These are phyloP conservation scores for Bondarzewia mesenterica DNA, from an alignment of 1,284 basidiomycete species.

Conservation along the genomic window DNA sequence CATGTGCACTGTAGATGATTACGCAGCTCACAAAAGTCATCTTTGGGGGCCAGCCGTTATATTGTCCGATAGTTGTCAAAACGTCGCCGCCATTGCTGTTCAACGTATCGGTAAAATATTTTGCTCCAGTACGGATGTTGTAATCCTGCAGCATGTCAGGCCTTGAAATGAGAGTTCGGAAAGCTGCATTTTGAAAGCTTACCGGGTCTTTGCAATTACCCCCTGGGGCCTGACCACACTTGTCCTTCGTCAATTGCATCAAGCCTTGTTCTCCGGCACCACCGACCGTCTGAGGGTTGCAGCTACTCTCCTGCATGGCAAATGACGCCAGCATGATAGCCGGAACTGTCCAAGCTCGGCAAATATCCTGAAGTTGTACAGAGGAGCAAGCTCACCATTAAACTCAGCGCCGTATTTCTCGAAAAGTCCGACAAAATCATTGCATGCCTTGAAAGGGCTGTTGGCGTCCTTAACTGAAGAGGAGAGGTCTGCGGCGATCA, in stretches of 20 bases:
- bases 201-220: slow-evolving; percentile 63
- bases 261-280: slow-evolving; percentile 77
- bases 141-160: slow-evolving; percentile 39
- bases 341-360: slow-evolving; percentile 33
- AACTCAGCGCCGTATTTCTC: slow-evolving; percentile 51
- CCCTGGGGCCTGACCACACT: slow-evolving; percentile 60
- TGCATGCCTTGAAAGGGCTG: slow-evolving; percentile 48
- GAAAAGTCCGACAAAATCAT: slow-evolving; percentile 37
- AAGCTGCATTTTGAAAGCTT: slow-evolving; percentile 18
- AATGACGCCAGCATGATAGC: slow-evolving; percentile 77
- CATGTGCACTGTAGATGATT: neutral
- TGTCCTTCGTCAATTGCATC: slow-evolving; percentile 81
- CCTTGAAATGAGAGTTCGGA: slow-evolving; percentile 2
- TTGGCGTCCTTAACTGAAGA: slow-evolving; percentile 31
- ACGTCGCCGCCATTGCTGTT: slow-evolving; percentile 48
- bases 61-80: slow-evolving; percentile 55
- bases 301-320: slow-evolving; percentile 76
- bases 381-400: slow-evolving; percentile 40
- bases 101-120: slow-evolving; percentile 52
- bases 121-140: slow-evolving; percentile 58
- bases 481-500: slow-evolving; percentile 44
- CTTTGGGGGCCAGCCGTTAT: slow-evolving; percentile 71
- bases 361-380: too few species aligned
- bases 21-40: slow-evolving; percentile 50
- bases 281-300: slow-evolving; percentile 63